Percentiles rank a stretch among this genome's conserved stretches.
Evolutionary conservation across 257 asterid genomes (phyloP).

Genomic region (Fraxinus pennsylvanica): DNA sequence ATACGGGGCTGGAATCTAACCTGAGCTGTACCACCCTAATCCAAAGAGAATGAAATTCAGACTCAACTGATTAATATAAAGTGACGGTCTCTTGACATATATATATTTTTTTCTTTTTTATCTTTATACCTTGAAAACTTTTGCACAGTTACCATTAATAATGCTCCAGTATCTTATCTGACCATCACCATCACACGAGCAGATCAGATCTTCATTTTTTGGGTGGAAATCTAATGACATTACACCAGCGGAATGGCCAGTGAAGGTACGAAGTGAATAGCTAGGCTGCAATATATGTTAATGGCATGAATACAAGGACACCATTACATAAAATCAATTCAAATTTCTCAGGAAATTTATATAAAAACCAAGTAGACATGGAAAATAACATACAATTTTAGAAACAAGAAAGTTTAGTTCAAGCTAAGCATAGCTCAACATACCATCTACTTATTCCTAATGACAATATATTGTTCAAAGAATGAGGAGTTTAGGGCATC

Average conservation of each 20-base stretch:
- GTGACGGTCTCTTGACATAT: too few relatives aligned
- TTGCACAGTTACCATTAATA: slow-evolving; percentile 61
- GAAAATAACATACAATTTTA: too few relatives aligned
- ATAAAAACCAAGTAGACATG: neutral
- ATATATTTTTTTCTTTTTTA: neutral
- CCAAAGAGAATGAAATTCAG: slow-evolving; percentile 8
- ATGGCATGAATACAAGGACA: neutral
- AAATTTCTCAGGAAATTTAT: neutral
- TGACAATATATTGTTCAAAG: neutral
- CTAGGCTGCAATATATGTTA: slow-evolving; percentile 60
- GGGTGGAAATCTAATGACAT: slow-evolving; percentile 97
- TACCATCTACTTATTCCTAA: neutral
- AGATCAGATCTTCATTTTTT: slow-evolving; percentile 83
- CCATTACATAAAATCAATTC: neutral
- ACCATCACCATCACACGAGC: slow-evolving; percentile 95
- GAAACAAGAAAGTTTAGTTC: neutral
- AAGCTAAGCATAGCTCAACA: neutral
- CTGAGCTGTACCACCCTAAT: slow-evolving; percentile 82
- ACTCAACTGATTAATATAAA: neutral
- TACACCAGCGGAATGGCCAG: slow-evolving; percentile 86
- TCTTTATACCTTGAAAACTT: slow-evolving; percentile 71
- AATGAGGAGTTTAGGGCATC: neutral
- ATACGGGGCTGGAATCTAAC: slow-evolving; percentile 96
- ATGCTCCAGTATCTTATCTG: slow-evolving; percentile 94
- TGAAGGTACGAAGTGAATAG: slow-evolving; percentile 77